Base-by-base conservation (phyloP, 2,329 filamentous ascomycete species). In the Camillea tinctor region DNA sequence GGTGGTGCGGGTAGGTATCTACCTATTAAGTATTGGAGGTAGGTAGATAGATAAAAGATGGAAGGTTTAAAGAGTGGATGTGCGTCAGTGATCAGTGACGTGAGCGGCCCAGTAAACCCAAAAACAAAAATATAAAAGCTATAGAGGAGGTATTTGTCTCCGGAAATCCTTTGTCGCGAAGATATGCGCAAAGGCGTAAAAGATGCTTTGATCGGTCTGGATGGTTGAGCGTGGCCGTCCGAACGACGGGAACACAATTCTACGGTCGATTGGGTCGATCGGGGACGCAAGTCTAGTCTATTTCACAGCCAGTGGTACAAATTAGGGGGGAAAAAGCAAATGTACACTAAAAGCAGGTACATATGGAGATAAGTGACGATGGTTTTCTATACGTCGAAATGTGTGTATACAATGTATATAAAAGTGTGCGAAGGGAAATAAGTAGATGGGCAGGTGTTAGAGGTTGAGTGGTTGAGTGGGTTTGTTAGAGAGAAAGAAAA, bases 71-170 rank as follows among this genome's bases (percentile, higher is more conserved):
- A 23, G 17, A 30, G 48, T 24, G 48, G 20, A 17, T 50, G 52
- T 51, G 50, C 19, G 58, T 56, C 19, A 23, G 30, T 19, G 51
- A 53, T 56, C 19, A 23, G 30, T 19, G 51, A 53, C 44, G 24
- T 21, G 50, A 26, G 40, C 40, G 50, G 26, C 20, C 23, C 24
- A 57, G 52, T 22, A 19, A 56, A 30, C 30, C 24, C 40, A 57
- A 64, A 22, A n/a, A n/a, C n/a, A n/a, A n/a, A n/a, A n/a, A n/a
- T n/a, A n/a, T n/a, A n/a, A n/a, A n/a, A n/a, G n/a, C n/a, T n/a
- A n/a, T n/a, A n/a, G n/a, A n/a, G n/a, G n/a, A n/a, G n/a, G 60
- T 64, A 64, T 61, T 62, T 64, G 60, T 62, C 64, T 67, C 65
- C 56, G 44, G 53, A 48, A 56, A n/a, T 65, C 58, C 63, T 67